Evolutionary conservation across 108 stramenopile genomes (phyloP).

Genomic region (Parmales sp.): DNA sequence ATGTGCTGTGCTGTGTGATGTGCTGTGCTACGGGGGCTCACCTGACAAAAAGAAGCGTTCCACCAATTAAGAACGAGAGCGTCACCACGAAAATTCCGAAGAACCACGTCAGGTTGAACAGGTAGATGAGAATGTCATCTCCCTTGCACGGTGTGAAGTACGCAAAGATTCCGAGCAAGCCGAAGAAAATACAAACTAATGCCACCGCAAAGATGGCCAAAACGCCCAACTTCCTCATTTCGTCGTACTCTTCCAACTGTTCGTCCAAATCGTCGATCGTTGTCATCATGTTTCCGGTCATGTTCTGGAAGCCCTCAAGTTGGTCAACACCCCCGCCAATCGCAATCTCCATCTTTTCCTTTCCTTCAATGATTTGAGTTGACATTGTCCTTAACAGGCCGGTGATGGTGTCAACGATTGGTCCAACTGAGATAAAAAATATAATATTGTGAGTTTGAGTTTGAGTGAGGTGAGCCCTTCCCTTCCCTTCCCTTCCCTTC

Average conservation of each 20-base stretch:
- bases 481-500: too few species aligned
- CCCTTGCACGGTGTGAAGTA: conserved; percentile 7
- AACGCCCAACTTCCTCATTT: neutral
- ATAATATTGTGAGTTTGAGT: too few species aligned
- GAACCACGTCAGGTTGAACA: conserved; percentile 7
- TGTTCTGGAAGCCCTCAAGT: neutral
- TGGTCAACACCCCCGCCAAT: neutral
- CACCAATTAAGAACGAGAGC: neutral
- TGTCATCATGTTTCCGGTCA: neutral
- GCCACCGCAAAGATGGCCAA: neutral
- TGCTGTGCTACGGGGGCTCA: too few species aligned
- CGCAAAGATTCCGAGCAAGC: neutral
- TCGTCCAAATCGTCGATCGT: neutral
- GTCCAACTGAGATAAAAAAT: too few species aligned
- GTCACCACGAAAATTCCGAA: neutral
- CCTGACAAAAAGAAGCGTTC: too few species aligned
- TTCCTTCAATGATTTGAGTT: neutral
- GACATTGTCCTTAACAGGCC: too few species aligned
- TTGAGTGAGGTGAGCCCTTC: too few species aligned
- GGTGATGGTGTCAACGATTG: too few species aligned
- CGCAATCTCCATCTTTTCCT: neutral
- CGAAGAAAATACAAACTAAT: neutral
- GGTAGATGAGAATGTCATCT: conserved; percentile 9
- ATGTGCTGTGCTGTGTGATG: too few species aligned
- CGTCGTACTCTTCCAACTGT: neutral